Percentiles rank a stretch among this genome's conserved stretches.
Evolutionary conservation across 2,329 filamentous ascomycete genomes (phyloP).

Genomic region (Pochonia chlamydosporia): DNA sequence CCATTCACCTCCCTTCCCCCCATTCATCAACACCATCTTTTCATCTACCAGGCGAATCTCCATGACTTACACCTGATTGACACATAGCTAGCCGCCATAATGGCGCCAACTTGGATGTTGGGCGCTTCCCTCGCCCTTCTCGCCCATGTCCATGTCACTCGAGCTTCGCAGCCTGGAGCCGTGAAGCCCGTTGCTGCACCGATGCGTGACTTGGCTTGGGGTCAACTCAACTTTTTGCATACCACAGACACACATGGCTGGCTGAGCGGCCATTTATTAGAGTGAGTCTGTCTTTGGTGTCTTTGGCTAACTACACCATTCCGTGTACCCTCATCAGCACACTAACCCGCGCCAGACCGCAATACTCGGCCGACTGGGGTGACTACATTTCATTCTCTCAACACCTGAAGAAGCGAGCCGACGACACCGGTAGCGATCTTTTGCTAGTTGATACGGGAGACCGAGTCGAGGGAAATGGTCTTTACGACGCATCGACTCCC

Average conservation of each 20-base stretch:
- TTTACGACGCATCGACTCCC: constrained; percentile 84
- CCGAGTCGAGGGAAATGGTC: constrained; percentile 85
- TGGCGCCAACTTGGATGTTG: constrained; percentile 18
- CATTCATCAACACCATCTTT: no score
- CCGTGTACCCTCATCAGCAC: no score
- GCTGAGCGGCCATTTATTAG: constrained; percentile 88
- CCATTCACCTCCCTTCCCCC: no score
- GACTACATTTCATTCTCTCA: constrained; percentile 92
- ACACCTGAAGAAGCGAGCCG: constrained; percentile 73
- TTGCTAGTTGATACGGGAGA: constrained; percentile 96
- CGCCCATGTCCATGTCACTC: constrained; percentile 21
- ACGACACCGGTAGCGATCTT: constrained; percentile 73
- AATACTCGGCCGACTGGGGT: constrained; percentile 95
- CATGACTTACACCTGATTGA: not conserved
- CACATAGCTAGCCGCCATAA: constrained; percentile 13
- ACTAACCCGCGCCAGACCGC: constrained; percentile 49
- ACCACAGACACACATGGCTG: constrained; percentile 96
- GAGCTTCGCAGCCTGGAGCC: constrained; percentile 69
- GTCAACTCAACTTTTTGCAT: constrained; percentile 94
- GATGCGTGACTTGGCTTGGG: constrained; percentile 80
- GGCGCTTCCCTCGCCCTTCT: constrained; percentile 25
- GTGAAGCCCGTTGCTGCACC: constrained; percentile 73
- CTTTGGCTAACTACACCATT: not conserved
- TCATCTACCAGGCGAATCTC: no score
- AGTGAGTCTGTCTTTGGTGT: constrained; percentile 47